phyloP scores from a whole-genome alignment of 345 rosid species.

The Nephelium lappaceum region DNA sequence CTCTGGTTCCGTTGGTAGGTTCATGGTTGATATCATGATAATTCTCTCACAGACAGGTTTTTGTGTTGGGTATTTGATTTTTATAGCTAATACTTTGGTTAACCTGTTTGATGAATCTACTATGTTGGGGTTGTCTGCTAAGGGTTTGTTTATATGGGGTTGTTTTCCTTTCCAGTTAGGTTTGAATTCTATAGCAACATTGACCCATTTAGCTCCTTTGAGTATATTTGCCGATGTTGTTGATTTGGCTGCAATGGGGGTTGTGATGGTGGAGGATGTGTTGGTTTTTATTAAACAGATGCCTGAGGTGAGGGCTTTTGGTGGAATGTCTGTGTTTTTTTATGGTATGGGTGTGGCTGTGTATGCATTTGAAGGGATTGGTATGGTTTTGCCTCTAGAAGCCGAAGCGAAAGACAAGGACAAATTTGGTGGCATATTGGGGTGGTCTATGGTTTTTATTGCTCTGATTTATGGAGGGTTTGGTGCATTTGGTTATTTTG shows the following conservation, averaged over 20 bases:
- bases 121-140: constrained; percentile 51
- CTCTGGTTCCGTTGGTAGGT: constrained; percentile 70
- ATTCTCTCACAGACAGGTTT: constrained; percentile 80
- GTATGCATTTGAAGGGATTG: constrained; percentile 78
- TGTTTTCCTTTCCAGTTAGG: constrained; percentile 87
- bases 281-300: constrained; percentile 40
- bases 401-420: constrained; percentile 62
- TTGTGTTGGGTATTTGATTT: constrained; percentile 82
- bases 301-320: constrained; percentile 57
- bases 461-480: constrained; percentile 63
- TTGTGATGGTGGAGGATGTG: constrained; percentile 65
- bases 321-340: constrained; percentile 61
- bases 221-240: constrained; percentile 92
- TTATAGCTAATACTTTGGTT: constrained; percentile 64
- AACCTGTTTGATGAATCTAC: constrained; percentile 38
- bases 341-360: constrained; percentile 86
- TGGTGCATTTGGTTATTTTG: constrained; percentile 77
- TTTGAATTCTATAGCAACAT: constrained; percentile 63
- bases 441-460: constrained; percentile 57
- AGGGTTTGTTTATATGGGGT: constrained; percentile 66
- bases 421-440: constrained; percentile 59
- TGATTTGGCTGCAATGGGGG: constrained; percentile 78
- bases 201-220: constrained; percentile 87
- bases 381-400: constrained; percentile 78
- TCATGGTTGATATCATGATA: constrained; percentile 66